phyloP scores from a whole-genome alignment of 2,329 filamentous ascomycete species.

The Cercospora sojina region DNA sequence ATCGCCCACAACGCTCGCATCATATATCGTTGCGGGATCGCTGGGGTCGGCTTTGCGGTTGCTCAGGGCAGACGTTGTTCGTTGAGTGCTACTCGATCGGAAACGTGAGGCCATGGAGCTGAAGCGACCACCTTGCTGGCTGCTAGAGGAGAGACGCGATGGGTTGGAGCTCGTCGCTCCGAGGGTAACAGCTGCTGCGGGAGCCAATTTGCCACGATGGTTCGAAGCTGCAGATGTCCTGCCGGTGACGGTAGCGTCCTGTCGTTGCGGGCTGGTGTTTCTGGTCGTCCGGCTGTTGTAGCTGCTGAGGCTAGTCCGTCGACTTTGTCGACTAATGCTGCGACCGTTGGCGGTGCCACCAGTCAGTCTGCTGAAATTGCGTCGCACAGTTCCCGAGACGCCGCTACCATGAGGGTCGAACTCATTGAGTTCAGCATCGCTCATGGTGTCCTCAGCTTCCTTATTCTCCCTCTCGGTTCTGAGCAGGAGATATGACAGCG shows the following conservation, averaged over 20 bases:
- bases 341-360: slow-evolving; percentile 53
- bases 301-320: slow-evolving; percentile 39
- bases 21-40: slow-evolving; percentile 41
- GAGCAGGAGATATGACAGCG: slow-evolving; percentile 85
- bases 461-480: slow-evolving; percentile 58
- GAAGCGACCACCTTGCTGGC: slow-evolving; percentile 44
- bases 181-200: slow-evolving; percentile 5
- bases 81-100: slow-evolving; percentile 27
- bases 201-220: slow-evolving; percentile 1
- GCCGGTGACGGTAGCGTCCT: slow-evolving; percentile 22
- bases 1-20: slow-evolving; percentile 62
- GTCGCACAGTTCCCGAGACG: slow-evolving; percentile 42
- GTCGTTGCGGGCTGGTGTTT: slow-evolving; percentile 59
- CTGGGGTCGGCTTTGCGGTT: slow-evolving; percentile 21
- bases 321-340: slow-evolving; percentile 36
- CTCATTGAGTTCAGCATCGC: slow-evolving; percentile 63
- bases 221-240: slow-evolving; percentile 16
- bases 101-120: slow-evolving; percentile 32
- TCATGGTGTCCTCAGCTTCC: slow-evolving; percentile 57
- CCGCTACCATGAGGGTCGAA: slow-evolving; percentile 64
- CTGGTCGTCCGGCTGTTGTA: slow-evolving; percentile 58
- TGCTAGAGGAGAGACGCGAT: slow-evolving; percentile 24
- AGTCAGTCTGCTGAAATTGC: slow-evolving; percentile 55
- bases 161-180: slow-evolving; percentile 17
- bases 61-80: slow-evolving; percentile 24